Base-by-base conservation (phyloP, 2,329 filamentous ascomycete species). In the Penicillium sp. region DNA sequence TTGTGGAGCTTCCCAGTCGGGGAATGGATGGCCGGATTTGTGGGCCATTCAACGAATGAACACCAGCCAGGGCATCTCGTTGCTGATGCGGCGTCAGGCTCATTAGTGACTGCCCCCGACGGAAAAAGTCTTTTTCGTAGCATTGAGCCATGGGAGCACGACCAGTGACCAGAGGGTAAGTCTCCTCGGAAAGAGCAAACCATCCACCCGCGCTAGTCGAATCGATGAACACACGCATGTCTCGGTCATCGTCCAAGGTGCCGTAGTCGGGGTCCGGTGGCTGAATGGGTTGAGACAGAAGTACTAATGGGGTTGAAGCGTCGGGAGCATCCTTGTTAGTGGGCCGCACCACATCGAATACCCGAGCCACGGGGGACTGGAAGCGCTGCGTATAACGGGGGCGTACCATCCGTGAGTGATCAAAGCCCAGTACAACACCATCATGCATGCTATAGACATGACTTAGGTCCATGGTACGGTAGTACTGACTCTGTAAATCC, bases 391-490 rank as follows among this genome's bases (percentile, higher is more conserved):
- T 84, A 66, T 91, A 92, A 0, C 87, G 78, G 10, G 84, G 82
- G 3, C 80, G 78, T 21, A 81, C 80, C 64, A 64, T 79, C 70
- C 74, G 72, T 16, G 83, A 84, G 62, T 90, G 85, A 65, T 93
- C 90, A 58, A 95, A 88, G 0, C 90, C 90, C 66, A 93, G 88
- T 2, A 96, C 85, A 37, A 87, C 86, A 43, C 95, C 95, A 65
- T 98, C 90, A 67, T 92, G 90, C 65, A 87, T 87, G 63, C 89
- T 91, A 64, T 93, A 93, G 50, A 98, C 88, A 75, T 98, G 97
- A 59, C 89, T 90, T 64, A 90, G 87, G 72, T 98, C 93, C 71
- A 93, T 88, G 0, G 92, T 91, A 11, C 81, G 78, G 14, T 84
- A 84, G 69, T 98, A 95, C 70, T 98, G 91, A 49, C 85, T 85